phyloP scores from a whole-genome alignment of 768 basidiomycete species.

The Boletus rubropictus region DNA sequence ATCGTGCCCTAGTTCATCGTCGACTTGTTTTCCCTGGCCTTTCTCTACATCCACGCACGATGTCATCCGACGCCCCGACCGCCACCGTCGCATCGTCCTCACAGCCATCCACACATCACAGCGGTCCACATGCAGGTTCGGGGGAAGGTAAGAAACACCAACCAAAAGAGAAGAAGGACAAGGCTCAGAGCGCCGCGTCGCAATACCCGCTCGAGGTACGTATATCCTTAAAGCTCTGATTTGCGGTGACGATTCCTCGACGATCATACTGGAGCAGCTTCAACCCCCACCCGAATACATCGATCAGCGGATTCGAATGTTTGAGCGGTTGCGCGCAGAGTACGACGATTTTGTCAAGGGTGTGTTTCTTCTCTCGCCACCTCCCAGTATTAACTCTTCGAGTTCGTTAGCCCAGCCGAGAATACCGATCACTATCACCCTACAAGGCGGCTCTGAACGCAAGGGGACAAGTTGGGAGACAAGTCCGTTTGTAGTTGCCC shows the following conservation, averaged over 20 bases:
- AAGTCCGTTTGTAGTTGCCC: constrained; percentile 85
- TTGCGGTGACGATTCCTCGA: not conserved
- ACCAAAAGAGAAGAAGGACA: constrained; percentile 43
- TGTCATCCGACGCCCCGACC: constrained; percentile 36
- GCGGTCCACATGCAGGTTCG: constrained; percentile 37
- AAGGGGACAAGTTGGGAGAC: constrained; percentile 93
- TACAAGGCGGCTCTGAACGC: constrained; percentile 81
- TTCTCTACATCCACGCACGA: constrained; percentile 27
- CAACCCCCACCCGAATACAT: constrained; percentile 83
- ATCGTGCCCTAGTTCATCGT: constrained; percentile 21
- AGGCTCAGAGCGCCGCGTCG: constrained; percentile 29
- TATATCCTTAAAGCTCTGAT: not conserved
- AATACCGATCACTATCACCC: constrained; percentile 74
- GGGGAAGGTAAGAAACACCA: constrained; percentile 32
- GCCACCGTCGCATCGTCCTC: constrained; percentile 48
- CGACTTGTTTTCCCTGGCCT: constrained; percentile 1
- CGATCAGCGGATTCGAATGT: constrained; percentile 84
- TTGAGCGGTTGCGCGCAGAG: constrained; percentile 79
- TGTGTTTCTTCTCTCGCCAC: constrained; percentile 22
- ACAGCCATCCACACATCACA: constrained; percentile 43
- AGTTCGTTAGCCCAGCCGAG: constrained; percentile 57
- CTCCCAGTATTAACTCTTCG: not conserved
- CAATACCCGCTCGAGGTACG: constrained; percentile 61
- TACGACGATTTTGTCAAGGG: constrained; percentile 77
- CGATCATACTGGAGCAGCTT: constrained; percentile 28